Conservation (phyloP, 2,329 filamentous ascomycete genomes). For the Akanthomyces muscarius region DNA sequence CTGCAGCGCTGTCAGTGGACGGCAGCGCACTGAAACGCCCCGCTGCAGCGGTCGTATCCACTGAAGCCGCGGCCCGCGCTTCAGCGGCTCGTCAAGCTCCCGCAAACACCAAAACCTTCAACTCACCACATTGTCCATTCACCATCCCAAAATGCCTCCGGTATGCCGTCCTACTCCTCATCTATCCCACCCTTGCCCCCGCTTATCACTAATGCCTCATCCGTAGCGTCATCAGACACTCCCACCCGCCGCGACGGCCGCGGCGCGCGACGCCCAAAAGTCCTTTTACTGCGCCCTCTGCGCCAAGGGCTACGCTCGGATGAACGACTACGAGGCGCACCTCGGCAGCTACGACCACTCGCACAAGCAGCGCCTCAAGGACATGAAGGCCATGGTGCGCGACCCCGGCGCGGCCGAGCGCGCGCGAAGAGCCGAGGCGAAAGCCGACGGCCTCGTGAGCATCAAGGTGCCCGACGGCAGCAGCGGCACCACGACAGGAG, state of each 20-base stretch:
- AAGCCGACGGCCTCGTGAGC: slow-evolving; percentile 63
- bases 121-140: background rate
- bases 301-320: slow-evolving; percentile 88
- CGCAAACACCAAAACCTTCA: background rate
- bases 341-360: slow-evolving; percentile 93
- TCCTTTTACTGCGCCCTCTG: slow-evolving; percentile 85
- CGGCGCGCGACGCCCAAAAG: slow-evolving; percentile 71
- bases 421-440: slow-evolving; percentile 66
- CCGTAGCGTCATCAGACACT: slow-evolving; percentile 58
- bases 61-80: background rate
- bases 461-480: slow-evolving; percentile 54
- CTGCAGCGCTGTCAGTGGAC: background rate
- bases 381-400: slow-evolving; percentile 80
- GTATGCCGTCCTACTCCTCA: slow-evolving; percentile 10
- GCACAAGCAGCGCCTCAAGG: slow-evolving; percentile 84
- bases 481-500: background rate
- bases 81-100: background rate
- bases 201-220: too few species aligned
- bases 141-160: background rate
- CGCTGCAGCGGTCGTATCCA: background rate
- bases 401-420: slow-evolving; percentile 63
- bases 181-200: slow-evolving; percentile 26
- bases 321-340: slow-evolving; percentile 95
- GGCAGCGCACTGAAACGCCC: background rate
- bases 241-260: slow-evolving; percentile 54